Percentiles rank a stretch among this genome's conserved stretches.
Evolutionary conservation across 2,329 filamentous ascomycete species (phyloP).

Genomic region (Epichloe amarillans): DNA sequence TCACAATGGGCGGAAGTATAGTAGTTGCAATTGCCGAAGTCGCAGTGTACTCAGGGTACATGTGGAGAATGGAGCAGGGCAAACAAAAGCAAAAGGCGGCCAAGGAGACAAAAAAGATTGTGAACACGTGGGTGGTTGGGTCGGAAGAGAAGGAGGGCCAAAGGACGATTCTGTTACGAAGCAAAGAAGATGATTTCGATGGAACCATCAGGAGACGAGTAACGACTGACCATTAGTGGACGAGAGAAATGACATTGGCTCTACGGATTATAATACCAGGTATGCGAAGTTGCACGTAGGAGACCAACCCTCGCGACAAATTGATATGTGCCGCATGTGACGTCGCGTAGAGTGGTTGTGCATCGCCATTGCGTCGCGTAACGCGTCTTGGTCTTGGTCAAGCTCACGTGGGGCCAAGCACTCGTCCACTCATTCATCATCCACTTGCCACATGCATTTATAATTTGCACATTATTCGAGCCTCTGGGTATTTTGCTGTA

Average conservation of each 20-base stretch:
- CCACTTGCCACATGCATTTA: not conserved
- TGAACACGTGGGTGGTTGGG: conserved; percentile 58
- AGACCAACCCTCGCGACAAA: not conserved
- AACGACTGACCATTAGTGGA: conserved; percentile 2
- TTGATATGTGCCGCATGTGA: conserved; percentile 4
- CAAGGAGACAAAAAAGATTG: conserved; percentile 56
- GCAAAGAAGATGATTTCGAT: conserved; percentile 10
- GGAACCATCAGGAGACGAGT: conserved; percentile 16
- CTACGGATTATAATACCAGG: not conserved
- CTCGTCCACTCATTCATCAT: not conserved
- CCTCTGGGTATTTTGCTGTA: too few species aligned
- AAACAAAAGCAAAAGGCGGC: conserved; percentile 47
- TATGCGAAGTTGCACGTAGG: not conserved
- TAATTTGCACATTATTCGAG: not conserved
- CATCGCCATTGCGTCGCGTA: conserved; percentile 3
- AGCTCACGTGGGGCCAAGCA: not conserved
- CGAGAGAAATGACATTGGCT: not conserved
- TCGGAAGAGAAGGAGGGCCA: conserved; percentile 17
- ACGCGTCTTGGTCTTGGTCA: conserved; percentile 6
- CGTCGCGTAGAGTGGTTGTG: conserved; percentile 2
- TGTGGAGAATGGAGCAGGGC: conserved; percentile 56
- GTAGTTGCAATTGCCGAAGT: conserved; percentile 65
- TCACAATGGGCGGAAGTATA: conserved; percentile 57
- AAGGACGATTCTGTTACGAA: conserved; percentile 13
- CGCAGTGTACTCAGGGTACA: conserved; percentile 61